Evolutionary conservation across 2,329 filamentous ascomycete genomes (phyloP), one percentile per base, ranked within the genome.

Genomic region (Aspergillus sp.): DNA sequence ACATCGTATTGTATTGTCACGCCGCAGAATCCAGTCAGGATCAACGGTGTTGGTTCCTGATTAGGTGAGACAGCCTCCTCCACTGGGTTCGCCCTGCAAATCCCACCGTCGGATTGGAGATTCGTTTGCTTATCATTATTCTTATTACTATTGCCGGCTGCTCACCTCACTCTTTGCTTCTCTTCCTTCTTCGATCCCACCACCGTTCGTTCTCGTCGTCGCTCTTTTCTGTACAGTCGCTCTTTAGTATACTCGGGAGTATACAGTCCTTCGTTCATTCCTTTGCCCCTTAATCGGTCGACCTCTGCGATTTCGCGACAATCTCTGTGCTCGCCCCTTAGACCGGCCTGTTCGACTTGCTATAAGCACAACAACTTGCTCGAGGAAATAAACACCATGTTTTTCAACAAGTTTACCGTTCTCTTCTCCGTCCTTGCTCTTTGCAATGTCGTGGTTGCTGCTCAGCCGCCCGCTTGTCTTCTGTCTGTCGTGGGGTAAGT

Each of bases 401-500:
- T 73, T 52, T 65, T 70, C 61, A 52, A 63, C 46, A 73, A 72
- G 59, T 65, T 68, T 35, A 60, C 67, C 51, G 49, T 73, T 47
- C 47, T 70, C 48, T 51, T 74, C 46, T 67, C 71, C 48, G 55
- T 76, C 48, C 61, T 76, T 56, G 69, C 71, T 34, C 59, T 73
- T 47, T 63, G 65, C 57, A 67, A 69, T 52, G 60, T 70, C 46
- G 60, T 71, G 48, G 66, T 65, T 48, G 63, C 67, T 47, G 64
- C 68, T n/a, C 36, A 39, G 19, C 70, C 75, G 41, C 74, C 74
- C 29, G 72, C 72, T 45, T 79, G 76, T 60, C 64, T 79, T 41
- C 64, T 78, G 40, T 66, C 64, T 38, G 74, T 72, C 34, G 66
- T 78, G 53, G 74, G 74, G 74, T 76, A 69, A 7, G 40, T 42